Evolutionary conservation across 306 rosid genomes (phyloP), one percentile per base, ranked within the genome.

Genomic region (Trifolium repens): DNA sequence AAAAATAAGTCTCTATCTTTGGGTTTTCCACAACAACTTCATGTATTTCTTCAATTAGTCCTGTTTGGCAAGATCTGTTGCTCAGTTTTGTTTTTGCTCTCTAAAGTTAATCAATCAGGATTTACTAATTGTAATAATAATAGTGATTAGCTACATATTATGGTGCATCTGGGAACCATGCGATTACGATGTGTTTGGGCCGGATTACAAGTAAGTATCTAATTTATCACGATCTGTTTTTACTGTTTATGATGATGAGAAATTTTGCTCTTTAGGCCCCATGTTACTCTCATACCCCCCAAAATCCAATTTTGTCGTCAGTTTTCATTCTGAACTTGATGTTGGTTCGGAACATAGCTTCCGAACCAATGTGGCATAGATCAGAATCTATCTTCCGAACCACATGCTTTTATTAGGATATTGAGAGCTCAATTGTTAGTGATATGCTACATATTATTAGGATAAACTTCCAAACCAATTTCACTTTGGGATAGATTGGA

Each of bases 1-100:
- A 32, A 50, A 24, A 78, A 59, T 68, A 74, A 62, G 77, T 8
- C 55, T 67, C 24, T 13, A 65, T 60, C 79, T 54, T 82, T 77
- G 85, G 53, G 68, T 58, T 57, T 54, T 19, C 32, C 8, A 65
- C 75, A 30, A 65, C 75, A 30, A 12, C 57, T 68, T 8, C 10
- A 6, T 17, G 54, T 73, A 55, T 64, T 74, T 32, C 26, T 69
- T 40, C 76, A 32, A 40, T 67, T 68, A 73, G 58, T 47, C 34
- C 14, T 26, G 14, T 53, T 46, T 67, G 80, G 66, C 39, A 11
- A 30, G 47, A 24, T 57, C 4, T 50, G 61, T 47, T 30, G 14
- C 54, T 50, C n/a, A 27, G 13, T 34, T 74, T 66, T 78, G 81
- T 43, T 67, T 74, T 57, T 78, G 61, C 47, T 10, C 77, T 70